Base-by-base conservation (phyloP, 2,329 filamentous ascomycete genomes). In the Geosmithia putterillii region DNA sequence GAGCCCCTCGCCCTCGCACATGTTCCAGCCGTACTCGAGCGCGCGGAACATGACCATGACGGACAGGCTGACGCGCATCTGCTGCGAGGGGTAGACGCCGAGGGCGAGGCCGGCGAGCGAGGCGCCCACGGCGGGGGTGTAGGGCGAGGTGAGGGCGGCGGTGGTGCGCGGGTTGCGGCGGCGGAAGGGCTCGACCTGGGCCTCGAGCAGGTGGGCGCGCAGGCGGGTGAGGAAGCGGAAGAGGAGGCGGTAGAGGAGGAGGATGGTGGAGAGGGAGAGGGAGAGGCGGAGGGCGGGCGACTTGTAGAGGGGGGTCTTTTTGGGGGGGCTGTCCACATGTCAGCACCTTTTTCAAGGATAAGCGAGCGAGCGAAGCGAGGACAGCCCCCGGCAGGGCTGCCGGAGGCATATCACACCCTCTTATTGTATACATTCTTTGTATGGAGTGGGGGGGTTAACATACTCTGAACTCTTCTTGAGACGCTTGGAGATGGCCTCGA, bases 51-150 rank as follows among this genome's bases (percentile, higher is more conserved):
- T 71, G 44, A 81, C 70, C 57, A 90, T 94, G 47, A 96, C 86
- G 14, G 87, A 81, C 40, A 92, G 74, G 0, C 85, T 86, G 43
- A 90, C 70, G 42, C 92, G 80, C 51, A 92, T 60, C 56, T 76
- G 71, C 49, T 67, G 62, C 1, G 76, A 52, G 57, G 90, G 70
- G 50, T 79, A 86, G 9, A 94, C 74, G 7, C 85, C 86, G 17
- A 96, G 69, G 41, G 86, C 82, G 41, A 94, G 73, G 3, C 90
- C 90, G 1, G 90, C 87, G 40, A 95, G 62, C 53, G 86, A 88
- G 6, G 90, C 89, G 10, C 90, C 92, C n/a, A 95, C 73, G 2
- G 89, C 88, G 1, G 90, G 90, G 1, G 90, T 85, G 57, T 88
- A 83, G 9, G 75, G 73, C 2, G 87, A 94, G 0, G 88, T 95